Evolutionary conservation across 305 asterid species (phyloP).

Genomic region (Rubia balearica): DNA sequence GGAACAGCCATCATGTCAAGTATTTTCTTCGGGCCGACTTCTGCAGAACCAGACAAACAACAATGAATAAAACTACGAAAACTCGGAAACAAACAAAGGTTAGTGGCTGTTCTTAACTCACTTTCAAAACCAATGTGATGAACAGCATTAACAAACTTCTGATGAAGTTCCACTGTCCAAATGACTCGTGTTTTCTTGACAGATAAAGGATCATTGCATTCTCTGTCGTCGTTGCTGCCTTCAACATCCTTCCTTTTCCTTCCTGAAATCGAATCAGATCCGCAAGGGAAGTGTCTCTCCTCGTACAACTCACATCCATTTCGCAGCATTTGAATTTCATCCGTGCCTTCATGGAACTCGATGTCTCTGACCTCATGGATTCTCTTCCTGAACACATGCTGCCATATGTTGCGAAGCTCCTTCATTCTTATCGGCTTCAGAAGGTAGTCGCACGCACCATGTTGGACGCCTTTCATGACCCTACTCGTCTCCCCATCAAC

Average conservation of each 20-base stretch:
- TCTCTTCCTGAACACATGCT: slow-evolving; percentile 75
- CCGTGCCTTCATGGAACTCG: slow-evolving; percentile 61
- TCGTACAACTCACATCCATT: slow-evolving; percentile 42
- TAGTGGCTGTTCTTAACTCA: slow-evolving; percentile 24
- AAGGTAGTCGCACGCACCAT: slow-evolving; percentile 93
- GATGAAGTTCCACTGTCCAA: slow-evolving; percentile 94
- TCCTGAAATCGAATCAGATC: slow-evolving; percentile 40
- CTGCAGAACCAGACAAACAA: slow-evolving; percentile 33
- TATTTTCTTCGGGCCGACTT: slow-evolving; percentile 93
- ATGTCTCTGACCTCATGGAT: slow-evolving; percentile 76
- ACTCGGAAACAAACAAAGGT: background rate
- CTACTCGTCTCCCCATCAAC: slow-evolving; percentile 95
- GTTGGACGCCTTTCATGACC: slow-evolving; percentile 96
- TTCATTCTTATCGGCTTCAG: slow-evolving; percentile 91
- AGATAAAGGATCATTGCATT: slow-evolving; percentile 37
- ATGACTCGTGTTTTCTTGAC: slow-evolving; percentile 78
- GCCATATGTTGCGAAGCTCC: slow-evolving; percentile 95
- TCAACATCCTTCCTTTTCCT: slow-evolving; percentile 65
- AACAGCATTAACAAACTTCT: slow-evolving; percentile 92
- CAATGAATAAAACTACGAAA: background rate
- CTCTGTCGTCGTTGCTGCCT: slow-evolving; percentile 46
- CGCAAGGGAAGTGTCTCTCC: slow-evolving; percentile 45
- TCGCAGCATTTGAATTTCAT: slow-evolving; percentile 52
- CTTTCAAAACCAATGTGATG: slow-evolving; percentile 79
- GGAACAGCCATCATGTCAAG: slow-evolving; percentile 89